These are phyloP conservation scores for Neofusicoccum parvum DNA, from an alignment of 2,329 filamentous ascomycete species.

Conservation along the genomic window DNA sequence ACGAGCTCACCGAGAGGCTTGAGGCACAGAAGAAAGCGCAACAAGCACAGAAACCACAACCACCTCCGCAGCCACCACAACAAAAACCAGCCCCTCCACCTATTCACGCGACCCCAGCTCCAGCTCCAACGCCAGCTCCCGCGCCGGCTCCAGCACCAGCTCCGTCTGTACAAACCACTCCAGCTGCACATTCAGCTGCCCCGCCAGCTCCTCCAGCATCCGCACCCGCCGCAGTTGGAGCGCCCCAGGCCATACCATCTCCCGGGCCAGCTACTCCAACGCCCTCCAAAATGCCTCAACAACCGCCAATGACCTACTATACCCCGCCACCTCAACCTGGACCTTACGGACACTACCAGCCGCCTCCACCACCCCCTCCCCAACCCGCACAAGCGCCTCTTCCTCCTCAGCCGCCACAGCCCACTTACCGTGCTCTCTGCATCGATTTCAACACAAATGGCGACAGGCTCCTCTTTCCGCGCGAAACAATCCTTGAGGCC, in stretches of 20 bases:
- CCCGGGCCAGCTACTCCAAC: neutral
- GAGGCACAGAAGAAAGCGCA: slow-evolving; percentile 40
- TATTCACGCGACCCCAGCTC: neutral
- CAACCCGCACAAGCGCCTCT: slow-evolving; percentile 7
- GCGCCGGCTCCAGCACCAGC: neutral
- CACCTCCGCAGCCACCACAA: neutral
- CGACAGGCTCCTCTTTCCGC: slow-evolving; percentile 78
- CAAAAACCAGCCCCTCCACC: neutral
- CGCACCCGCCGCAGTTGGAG: neutral
- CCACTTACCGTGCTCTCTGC: slow-evolving; percentile 30
- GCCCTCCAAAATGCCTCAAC: slow-evolving; percentile 15
- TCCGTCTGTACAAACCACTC: neutral
- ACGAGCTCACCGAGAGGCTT: slow-evolving; percentile 67
- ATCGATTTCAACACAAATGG: slow-evolving; percentile 53
- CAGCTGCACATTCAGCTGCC: neutral
- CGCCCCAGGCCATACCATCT: neutral
- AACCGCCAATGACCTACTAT: slow-evolving; percentile 20
- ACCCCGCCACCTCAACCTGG: slow-evolving; percentile 9
- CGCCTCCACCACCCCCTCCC: slow-evolving; percentile 13
- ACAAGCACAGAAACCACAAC: neutral
- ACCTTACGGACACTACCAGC: slow-evolving; percentile 12
- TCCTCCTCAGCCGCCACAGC: slow-evolving; percentile 10
- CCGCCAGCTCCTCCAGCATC: neutral
- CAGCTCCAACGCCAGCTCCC: neutral
- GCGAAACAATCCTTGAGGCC: slow-evolving; percentile 74